phyloP scores from a whole-genome alignment of 2,329 filamentous ascomycete species.

The Colletotrichum sp. region DNA sequence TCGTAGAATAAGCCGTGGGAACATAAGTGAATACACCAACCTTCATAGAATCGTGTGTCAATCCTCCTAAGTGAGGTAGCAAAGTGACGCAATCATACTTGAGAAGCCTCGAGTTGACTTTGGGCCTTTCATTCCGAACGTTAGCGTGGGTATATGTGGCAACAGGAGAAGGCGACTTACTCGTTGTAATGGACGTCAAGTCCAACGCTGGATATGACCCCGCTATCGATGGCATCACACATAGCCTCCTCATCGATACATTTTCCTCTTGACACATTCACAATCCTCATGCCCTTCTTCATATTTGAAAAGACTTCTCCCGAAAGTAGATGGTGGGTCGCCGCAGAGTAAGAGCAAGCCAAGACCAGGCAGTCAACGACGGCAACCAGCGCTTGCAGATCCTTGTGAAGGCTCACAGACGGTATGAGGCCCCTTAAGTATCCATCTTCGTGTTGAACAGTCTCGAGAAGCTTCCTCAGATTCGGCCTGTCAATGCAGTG shows the following conservation, averaged over 20 bases:
- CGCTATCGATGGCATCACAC: conserved; percentile 20
- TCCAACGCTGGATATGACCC: conserved; percentile 15
- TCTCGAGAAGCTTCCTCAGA: not conserved
- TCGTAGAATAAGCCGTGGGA: accelerated
- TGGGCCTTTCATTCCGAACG: not conserved
- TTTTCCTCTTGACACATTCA: conserved; percentile 25
- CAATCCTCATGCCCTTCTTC: conserved; percentile 20
- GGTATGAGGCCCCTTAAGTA: not conserved
- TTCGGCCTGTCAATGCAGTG: conserved; percentile 1
- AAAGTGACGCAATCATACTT: not conserved
- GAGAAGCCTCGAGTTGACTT: not conserved
- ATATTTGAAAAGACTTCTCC: conserved; percentile 8
- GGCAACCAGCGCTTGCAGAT: not conserved
- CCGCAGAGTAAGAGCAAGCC: conserved; percentile 22
- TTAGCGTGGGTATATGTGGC: not conserved
- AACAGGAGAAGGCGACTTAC: not conserved
- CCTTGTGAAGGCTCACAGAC: not conserved
- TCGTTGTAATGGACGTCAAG: conserved; percentile 25
- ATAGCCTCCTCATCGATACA: conserved; percentile 25
- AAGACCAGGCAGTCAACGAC: conserved; percentile 13
- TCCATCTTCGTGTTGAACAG: not conserved
- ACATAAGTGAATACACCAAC: not conserved
- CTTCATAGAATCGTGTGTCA: not conserved
- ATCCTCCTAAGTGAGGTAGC: not conserved
- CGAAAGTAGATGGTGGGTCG: conserved; percentile 22